Evolutionary conservation across 148 eudicot species (phyloP).

Genomic region (Pharnaceum exiguum): DNA sequence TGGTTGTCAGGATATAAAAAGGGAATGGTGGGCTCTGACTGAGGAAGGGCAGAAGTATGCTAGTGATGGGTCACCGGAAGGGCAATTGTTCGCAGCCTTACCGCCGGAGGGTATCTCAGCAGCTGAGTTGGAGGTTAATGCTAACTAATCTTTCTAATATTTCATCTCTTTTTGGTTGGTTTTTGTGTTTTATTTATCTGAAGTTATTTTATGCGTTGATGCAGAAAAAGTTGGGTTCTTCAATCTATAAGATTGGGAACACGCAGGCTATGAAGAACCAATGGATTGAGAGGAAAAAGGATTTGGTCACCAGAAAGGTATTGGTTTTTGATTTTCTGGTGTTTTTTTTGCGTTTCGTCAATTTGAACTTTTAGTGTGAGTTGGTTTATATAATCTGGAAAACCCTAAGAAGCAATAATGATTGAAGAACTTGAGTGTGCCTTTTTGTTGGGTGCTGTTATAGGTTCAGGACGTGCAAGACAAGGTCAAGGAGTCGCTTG

Average conservation of each 20-base stretch:
- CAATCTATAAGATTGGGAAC: slow-evolving; percentile 54
- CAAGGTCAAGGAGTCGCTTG: slow-evolving; percentile 54
- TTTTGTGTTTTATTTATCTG: neutral
- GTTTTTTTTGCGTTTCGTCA: no score
- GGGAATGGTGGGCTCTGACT: slow-evolving; percentile 74
- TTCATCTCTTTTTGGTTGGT: neutral
- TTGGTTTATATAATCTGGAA: no score
- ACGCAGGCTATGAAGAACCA: slow-evolving; percentile 68
- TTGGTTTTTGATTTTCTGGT: neutral
- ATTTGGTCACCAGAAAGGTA: slow-evolving; percentile 63
- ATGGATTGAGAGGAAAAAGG: slow-evolving; percentile 76
- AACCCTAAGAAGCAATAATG: no score
- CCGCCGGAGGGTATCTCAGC: slow-evolving; percentile 74
- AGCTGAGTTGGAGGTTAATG: slow-evolving; percentile 75
- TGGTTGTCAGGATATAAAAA: slow-evolving; percentile 71
- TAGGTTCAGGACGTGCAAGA: slow-evolving; percentile 59
- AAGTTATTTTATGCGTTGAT: slow-evolving; percentile 5
- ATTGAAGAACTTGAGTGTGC: no score
- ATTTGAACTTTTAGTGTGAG: neutral
- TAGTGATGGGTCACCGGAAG: slow-evolving; percentile 75
- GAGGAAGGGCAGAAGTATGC: slow-evolving; percentile 78
- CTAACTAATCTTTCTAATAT: neutral
- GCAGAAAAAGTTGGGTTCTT: slow-evolving; percentile 69
- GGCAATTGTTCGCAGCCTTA: slow-evolving; percentile 60
- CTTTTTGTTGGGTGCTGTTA: slow-evolving; percentile 14